phyloP scores from a whole-genome alignment of 306 rosid species.

The Potentilla sterilis region DNA sequence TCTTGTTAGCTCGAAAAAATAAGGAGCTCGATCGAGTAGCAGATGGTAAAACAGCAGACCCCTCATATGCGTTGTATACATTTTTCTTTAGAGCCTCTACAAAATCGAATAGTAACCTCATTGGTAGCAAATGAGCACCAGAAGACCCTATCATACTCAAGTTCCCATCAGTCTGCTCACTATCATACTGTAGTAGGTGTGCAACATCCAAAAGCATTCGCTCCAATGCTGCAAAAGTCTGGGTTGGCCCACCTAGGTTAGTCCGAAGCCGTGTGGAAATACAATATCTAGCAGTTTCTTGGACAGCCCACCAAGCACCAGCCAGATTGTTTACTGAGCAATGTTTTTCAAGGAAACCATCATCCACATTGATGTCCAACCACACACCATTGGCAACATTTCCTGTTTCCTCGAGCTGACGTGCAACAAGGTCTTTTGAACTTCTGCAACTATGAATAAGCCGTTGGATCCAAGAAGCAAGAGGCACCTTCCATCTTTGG shows the following conservation, averaged over 20 bases:
- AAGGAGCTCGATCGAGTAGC: slow-evolving; percentile 78
- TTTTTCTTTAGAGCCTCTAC: slow-evolving; percentile 93
- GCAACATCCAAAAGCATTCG: slow-evolving; percentile 94
- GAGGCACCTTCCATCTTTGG: slow-evolving; percentile 93
- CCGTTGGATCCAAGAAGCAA: slow-evolving; percentile 94
- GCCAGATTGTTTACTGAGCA: slow-evolving; percentile 81
- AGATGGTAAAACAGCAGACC: slow-evolving; percentile 77
- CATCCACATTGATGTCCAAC: slow-evolving; percentile 76
- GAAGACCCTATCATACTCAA: slow-evolving; percentile 88
- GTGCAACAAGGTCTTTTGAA: slow-evolving; percentile 52
- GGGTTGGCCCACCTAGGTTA: slow-evolving; percentile 96
- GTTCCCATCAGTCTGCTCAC: slow-evolving; percentile 86
- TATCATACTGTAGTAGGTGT: slow-evolving; percentile 80
- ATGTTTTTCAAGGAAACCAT: slow-evolving; percentile 60
- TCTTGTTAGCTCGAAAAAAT: slow-evolving; percentile 92
- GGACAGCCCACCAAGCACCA: slow-evolving; percentile 96
- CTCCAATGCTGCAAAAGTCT: slow-evolving; percentile 92
- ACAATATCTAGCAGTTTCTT: slow-evolving; percentile 93
- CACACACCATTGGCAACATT: slow-evolving; percentile 50
- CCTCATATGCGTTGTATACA: slow-evolving; percentile 94
- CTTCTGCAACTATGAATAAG: slow-evolving; percentile 71
- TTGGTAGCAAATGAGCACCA: slow-evolving; percentile 92
- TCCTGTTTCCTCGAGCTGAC: slow-evolving; percentile 73
- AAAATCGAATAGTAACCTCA: slow-evolving; percentile 82
- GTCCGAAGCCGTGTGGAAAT: slow-evolving; percentile 83